phyloP scores from a whole-genome alignment of 805 yeast genomes.

The Zygoascus tannicola region DNA sequence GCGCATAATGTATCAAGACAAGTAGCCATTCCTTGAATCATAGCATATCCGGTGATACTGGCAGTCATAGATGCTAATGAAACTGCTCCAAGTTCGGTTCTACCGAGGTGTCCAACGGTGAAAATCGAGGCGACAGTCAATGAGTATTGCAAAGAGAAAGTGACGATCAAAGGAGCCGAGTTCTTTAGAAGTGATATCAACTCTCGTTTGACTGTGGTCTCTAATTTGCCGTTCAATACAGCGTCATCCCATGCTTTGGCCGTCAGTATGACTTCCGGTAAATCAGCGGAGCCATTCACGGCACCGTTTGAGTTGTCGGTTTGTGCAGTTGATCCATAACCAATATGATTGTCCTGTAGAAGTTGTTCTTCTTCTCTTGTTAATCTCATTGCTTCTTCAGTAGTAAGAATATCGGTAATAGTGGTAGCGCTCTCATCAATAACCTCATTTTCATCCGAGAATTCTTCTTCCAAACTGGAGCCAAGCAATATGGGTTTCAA shows the following conservation, averaged over 20 bases:
- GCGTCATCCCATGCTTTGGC: constrained; percentile 26
- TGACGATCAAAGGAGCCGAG: constrained; percentile 50
- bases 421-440: constrained; percentile 1
- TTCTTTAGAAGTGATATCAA: constrained; percentile 20
- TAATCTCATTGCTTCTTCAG: constrained; percentile 22
- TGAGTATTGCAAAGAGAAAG: constrained; percentile 63
- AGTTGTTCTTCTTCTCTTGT: constrained; percentile 25
- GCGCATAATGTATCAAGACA: constrained; percentile 77
- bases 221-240: constrained; percentile 22
- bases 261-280: constrained; percentile 15
- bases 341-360: constrained; percentile 18
- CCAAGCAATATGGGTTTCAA: constrained; percentile 6
- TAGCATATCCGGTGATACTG: constrained; percentile 62
- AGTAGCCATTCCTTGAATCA: constrained; percentile 75
- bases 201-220: constrained; percentile 23
- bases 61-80: constrained; percentile 79
- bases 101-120: constrained; percentile 78
- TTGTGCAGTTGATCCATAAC: background rate
- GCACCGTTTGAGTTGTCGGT: background rate
- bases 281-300: background rate
- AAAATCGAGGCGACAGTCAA: constrained; percentile 70
- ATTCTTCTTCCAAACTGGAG: background rate
- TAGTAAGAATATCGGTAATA: constrained; percentile 21
- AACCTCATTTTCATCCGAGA: background rate
- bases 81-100: constrained; percentile 71